Conservation (phyloP, 1,139 yeast genomes). For the Geotrichum histeridarum region DNA sequence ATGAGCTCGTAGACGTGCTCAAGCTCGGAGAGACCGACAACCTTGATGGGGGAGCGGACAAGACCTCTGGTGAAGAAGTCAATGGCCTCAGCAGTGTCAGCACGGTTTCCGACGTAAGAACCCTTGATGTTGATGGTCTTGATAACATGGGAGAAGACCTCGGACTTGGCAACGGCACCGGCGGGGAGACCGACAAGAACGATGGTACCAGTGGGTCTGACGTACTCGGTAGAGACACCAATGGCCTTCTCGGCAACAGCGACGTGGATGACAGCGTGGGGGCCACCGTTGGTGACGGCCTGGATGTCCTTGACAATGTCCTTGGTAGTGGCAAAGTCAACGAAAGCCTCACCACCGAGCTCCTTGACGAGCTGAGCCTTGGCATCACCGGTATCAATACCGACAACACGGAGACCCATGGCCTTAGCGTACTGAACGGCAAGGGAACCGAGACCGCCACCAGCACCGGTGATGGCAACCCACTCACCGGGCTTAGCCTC, state of each 20-base stretch:
- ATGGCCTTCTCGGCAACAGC: conserved; percentile 75
- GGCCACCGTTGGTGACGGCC: conserved; percentile 64
- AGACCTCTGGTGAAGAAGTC: conserved; percentile 67
- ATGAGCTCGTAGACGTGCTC: conserved; percentile 57
- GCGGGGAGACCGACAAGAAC: conserved; percentile 81
- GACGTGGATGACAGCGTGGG: conserved; percentile 76
- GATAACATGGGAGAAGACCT: conserved; percentile 61
- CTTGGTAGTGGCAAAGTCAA: conserved; percentile 52
- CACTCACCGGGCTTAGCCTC: conserved; percentile 64
- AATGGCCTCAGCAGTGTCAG: conserved; percentile 71
- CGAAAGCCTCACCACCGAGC: conserved; percentile 65
- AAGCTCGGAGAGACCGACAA: conserved; percentile 60
- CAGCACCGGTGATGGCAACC: conserved; percentile 80
- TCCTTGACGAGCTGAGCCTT: conserved; percentile 52
- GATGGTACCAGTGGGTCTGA: conserved; percentile 70
- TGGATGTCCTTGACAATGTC: conserved; percentile 50
- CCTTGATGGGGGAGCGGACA: conserved; percentile 60
- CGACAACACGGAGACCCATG: conserved; percentile 73
- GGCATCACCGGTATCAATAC: conserved; percentile 68
- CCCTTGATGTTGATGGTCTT: conserved; percentile 63
- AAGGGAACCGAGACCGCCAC: conserved; percentile 78
- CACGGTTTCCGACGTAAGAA: conserved; percentile 77
- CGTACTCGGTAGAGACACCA: conserved; percentile 61
- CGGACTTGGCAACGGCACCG: conserved; percentile 56
- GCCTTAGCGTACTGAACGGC: conserved; percentile 80